Evolutionary conservation across 2,329 filamentous ascomycete species (phyloP).

Genomic region (Colletotrichum truncatum): DNA sequence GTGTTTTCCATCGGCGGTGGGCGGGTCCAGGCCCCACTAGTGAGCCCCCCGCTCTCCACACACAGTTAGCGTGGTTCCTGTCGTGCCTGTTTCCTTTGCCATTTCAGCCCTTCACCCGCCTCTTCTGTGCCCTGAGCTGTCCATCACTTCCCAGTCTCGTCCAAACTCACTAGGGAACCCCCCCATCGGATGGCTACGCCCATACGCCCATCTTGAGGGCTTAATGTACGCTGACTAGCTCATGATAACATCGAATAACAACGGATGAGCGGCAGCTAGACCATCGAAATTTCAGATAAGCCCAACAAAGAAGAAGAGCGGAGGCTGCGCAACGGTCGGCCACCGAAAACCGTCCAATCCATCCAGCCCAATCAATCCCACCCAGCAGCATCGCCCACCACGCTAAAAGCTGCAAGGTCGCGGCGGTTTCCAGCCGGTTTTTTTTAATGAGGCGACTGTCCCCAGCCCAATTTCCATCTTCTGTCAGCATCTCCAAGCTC

Average conservation of each 20-base stretch:
- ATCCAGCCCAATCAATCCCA: no score
- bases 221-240: neutral
- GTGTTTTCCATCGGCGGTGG: no score
- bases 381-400: neutral
- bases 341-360: slow-evolving; percentile 1
- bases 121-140: no score
- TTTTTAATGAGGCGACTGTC: neutral
- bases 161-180: neutral
- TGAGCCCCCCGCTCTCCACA: no score
- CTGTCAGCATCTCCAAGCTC: neutral
- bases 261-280: neutral
- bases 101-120: neutral
- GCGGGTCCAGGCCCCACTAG: no score
- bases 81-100: neutral
- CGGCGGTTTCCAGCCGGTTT: neutral
- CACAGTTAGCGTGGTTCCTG: no score
- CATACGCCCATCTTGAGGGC: neutral
- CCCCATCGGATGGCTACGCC: neutral
- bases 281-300: neutral
- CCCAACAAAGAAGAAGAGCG: neutral
- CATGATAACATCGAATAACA: neutral
- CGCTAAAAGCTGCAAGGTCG: slow-evolving; percentile 10
- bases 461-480: neutral
- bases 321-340: slow-evolving; percentile 6
- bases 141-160: neutral